Evolutionary conservation across 345 rosid genomes (phyloP), one percentile per base, ranked within the genome.

Genomic region (Durio zibethinus): DNA sequence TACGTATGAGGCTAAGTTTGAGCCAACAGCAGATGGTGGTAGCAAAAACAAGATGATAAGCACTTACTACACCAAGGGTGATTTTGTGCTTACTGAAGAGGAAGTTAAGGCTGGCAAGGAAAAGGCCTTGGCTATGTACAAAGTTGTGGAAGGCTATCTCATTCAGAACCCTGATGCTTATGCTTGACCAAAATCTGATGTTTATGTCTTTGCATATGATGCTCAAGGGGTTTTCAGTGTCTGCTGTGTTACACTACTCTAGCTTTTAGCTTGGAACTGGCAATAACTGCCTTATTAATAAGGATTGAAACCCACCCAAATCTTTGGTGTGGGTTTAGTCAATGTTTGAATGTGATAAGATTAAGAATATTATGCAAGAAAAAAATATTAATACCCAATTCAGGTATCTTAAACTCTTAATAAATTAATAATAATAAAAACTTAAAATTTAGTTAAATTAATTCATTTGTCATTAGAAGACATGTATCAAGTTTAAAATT

Each of bases 131-230:
- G 86, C 61, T 21, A 42, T 85, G 50, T 83, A 62, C 82, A 85
- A 83, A 75, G 76, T 79, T 20, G 81, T 81, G 2, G 88, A 87
- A 62, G 74, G 33, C 29, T 80, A 81, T 56, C 86, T 87, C 21
- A 57, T 73, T 42, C 73, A 83, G 25, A 77, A 85, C 38, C 86
- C 85, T 9, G 77, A 81, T 4, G 80, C 80, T 25, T 87, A 78
- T 50, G 80, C 76, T 71, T 85, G 71, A 75, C 5, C 2, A 10
- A 4, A 45, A 35, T 14, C 62, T 57, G 5, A 57, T 23, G 0
- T 2, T n/a, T 65, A n/a, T 65, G 27, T 35, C 14, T 40, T 38
- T 38, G 15, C 14, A 38, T 10, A 36, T 18, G 69, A 36, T 64
- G 52, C 7, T 66, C 35, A 31, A 67, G 52, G 20, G 33, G 29